These are phyloP conservation scores for Wickerhamomyces xylosicus DNA, from an alignment of 805 yeast genomes.

Conservation along the genomic window DNA sequence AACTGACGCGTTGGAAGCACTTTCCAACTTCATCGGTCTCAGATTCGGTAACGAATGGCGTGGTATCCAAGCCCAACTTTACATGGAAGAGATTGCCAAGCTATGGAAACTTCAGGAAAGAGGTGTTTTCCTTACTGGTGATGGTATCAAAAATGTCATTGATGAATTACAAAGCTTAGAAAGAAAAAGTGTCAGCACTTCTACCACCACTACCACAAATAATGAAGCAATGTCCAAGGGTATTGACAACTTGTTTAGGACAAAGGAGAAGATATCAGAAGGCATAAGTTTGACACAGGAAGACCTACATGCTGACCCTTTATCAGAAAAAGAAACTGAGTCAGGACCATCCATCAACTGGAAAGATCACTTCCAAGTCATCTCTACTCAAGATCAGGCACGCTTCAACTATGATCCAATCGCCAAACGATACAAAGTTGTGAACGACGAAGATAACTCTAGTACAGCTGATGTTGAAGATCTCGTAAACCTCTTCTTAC, in stretches of 20 bases:
- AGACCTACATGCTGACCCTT: slow-evolving; percentile 8
- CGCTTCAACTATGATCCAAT: slow-evolving; percentile 47
- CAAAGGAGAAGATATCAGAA: neutral
- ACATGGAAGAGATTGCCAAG: slow-evolving; percentile 69
- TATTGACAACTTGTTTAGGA: neutral
- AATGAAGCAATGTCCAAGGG: neutral
- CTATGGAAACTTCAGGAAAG: slow-evolving; percentile 86
- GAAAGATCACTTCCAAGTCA: slow-evolving; percentile 60
- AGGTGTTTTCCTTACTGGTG: slow-evolving; percentile 78
- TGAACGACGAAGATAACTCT: slow-evolving; percentile 13
- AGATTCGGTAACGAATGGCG: slow-evolving; percentile 85
- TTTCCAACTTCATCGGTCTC: slow-evolving; percentile 69
- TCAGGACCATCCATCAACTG: slow-evolving; percentile 35
- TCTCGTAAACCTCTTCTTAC: slow-evolving; percentile 32
- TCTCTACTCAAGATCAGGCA: slow-evolving; percentile 59
- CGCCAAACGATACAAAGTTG: slow-evolving; percentile 47
- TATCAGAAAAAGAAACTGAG: slow-evolving; percentile 9
- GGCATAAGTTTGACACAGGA: slow-evolving; percentile 1
- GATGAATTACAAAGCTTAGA: slow-evolving; percentile 36
- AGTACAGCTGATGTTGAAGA: slow-evolving; percentile 19
- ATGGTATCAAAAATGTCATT: slow-evolving; percentile 52
- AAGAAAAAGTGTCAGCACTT: slow-evolving; percentile 5
- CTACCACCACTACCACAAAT: slow-evolving; percentile 1
- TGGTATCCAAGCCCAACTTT: slow-evolving; percentile 46
- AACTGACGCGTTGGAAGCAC: slow-evolving; percentile 64